A percentile compares a stretch with the other conserved stretches of the same genome.
These are phyloP conservation scores for Phialocephala sp. DNA, from an alignment of 2,329 filamentous ascomycete species.

Conservation along the genomic window DNA sequence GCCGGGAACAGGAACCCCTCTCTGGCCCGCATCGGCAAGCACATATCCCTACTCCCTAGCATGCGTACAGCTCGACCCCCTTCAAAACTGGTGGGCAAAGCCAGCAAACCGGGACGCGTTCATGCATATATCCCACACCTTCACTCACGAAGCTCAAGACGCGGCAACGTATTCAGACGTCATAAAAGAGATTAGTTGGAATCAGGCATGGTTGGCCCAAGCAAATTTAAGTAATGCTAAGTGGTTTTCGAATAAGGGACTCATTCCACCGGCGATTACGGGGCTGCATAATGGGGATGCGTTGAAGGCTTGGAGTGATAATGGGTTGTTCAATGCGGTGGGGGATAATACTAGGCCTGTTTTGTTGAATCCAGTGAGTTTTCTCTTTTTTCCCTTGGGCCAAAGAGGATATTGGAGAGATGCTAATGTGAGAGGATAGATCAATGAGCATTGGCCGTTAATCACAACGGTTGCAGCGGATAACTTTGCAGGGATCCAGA, in stretches of 20 bases:
- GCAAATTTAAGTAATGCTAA: slow-evolving; percentile 52
- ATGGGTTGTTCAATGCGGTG: slow-evolving; percentile 61
- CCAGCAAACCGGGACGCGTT: slow-evolving; percentile 56
- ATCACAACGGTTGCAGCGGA: slow-evolving; percentile 56
- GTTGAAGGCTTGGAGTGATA: slow-evolving; percentile 61
- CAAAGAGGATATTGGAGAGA: not conserved
- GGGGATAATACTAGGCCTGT: slow-evolving; percentile 64
- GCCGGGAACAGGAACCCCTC: slow-evolving; percentile 52
- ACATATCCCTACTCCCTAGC: slow-evolving; percentile 24
- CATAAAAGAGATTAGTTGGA: slow-evolving; percentile 62
- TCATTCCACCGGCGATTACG: slow-evolving; percentile 67
- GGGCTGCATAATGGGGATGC: slow-evolving; percentile 68
- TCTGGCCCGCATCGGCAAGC: slow-evolving; percentile 49
- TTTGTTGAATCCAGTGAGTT: slow-evolving; percentile 53
- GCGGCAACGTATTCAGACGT: slow-evolving; percentile 64
- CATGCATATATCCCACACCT: slow-evolving; percentile 64
- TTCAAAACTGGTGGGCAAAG: slow-evolving; percentile 56
- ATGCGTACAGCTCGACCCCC: slow-evolving; percentile 55
- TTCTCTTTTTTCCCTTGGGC: not conserved
- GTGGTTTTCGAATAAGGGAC: slow-evolving; percentile 56
- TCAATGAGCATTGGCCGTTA: slow-evolving; percentile 57
- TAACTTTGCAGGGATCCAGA: slow-evolving; percentile 59
- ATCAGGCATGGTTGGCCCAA: slow-evolving; percentile 61
- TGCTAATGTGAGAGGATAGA: slow-evolving; percentile 17
- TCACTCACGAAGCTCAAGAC: slow-evolving; percentile 62